phyloP scores from a whole-genome alignment of 805 yeast species.

The Nakazawaea laoshanensis region DNA sequence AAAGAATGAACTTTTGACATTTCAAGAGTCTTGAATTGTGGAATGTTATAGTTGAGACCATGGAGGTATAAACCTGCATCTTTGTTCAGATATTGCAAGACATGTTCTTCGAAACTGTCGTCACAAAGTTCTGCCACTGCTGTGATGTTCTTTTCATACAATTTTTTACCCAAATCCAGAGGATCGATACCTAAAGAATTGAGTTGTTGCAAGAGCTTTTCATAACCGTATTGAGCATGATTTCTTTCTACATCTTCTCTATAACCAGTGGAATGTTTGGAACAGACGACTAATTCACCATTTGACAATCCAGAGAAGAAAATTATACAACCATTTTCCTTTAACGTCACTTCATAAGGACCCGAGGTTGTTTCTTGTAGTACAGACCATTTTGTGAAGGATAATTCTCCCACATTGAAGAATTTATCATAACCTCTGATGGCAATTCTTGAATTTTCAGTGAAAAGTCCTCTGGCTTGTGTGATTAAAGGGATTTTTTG shows the following conservation, averaged over 20 bases:
- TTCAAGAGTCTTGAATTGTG: constrained; percentile 55
- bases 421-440: constrained; percentile 93
- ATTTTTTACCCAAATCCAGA: constrained; percentile 43
- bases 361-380: constrained; percentile 48
- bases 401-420: constrained; percentile 69
- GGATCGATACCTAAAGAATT: constrained; percentile 26
- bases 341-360: constrained; percentile 73
- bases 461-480: constrained; percentile 81
- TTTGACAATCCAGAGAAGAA: constrained; percentile 69
- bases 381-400: constrained; percentile 38
- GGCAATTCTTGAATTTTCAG: constrained; percentile 39
- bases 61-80: constrained; percentile 81
- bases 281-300: constrained; percentile 78
- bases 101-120: constrained; percentile 90
- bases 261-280: constrained; percentile 83
- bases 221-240: constrained; percentile 72
- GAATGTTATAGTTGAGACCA: constrained; percentile 70
- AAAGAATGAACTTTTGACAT: constrained; percentile 52
- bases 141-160: constrained; percentile 51
- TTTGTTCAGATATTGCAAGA: constrained; percentile 59
- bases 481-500: constrained; percentile 48
- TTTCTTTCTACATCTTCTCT: constrained; percentile 43
- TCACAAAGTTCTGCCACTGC: constrained; percentile 93
- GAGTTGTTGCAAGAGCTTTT: constrained; percentile 48
- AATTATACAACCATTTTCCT: constrained; percentile 92